Evolutionary conservation across 441 rosid species (phyloP), one percentile per base, ranked within the genome.

Genomic region (Pelargonium cotyledonis): DNA sequence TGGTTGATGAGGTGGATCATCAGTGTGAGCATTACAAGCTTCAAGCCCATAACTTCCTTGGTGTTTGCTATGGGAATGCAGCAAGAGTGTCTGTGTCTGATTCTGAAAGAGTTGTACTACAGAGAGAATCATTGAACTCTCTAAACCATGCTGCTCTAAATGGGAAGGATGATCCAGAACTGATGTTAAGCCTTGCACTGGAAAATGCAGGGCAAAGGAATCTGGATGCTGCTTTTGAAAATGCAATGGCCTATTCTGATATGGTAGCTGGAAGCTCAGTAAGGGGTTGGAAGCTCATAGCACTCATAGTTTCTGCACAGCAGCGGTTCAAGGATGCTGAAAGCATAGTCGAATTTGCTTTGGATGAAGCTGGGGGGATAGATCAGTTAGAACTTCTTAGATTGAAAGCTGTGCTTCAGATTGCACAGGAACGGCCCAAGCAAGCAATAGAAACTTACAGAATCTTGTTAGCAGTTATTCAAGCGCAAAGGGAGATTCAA

Each of bases 161-260:
- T n/a, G 74, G 78, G 75, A 81, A 75, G 72, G 83, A 80, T 62
- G 88, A 87, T 67, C 82, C 87, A 38, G 94, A 86, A 70, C 77
- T 84, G 65, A 70, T 82, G 69, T 83, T 80, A 75, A 78, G 79
- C 77, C 83, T 91, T 61, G 85, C 89, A 69, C 73, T 85, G 47
- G 97, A 95, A 81, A 88, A 91, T 75, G 89, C 89, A 26, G 80
- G 83, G 67, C 97, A 91, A 75, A 91, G 97, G 81, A 88, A 95
- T 74, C 72, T 88, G 68, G 89, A 84, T 60, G 79, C 71, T 46
- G 99, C 97, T 47, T 82, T 92, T 72, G 86, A 85, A 70, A 78
- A 80, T 41, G 88, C 87, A 53, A 74, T 92, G 76, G 75, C 75
- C 76, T 89, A 83, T 77, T 76, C 88, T 65, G 83, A 80, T 67